These are phyloP conservation scores for Nissolia schottii DNA, from an alignment of 306 rosid genomes.

Conservation along the genomic window DNA sequence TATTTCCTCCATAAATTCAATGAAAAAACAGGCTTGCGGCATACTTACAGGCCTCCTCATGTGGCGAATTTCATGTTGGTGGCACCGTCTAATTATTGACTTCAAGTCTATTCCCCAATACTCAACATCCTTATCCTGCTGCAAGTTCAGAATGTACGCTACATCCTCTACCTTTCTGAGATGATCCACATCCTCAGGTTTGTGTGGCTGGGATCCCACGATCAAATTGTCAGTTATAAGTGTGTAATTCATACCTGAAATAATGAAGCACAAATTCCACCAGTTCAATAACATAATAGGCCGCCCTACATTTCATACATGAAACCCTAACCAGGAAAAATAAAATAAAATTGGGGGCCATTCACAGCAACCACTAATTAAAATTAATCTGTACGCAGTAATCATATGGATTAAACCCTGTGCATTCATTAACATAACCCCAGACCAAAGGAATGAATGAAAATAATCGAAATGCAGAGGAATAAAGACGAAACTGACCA, in stretches of 20 bases:
- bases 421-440: too few relatives aligned
- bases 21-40: background rate
- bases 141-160: slow-evolving; percentile 85
- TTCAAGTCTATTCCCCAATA: slow-evolving; percentile 81
- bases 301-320: background rate
- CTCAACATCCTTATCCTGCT: slow-evolving; percentile 83
- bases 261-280: slow-evolving; percentile 22
- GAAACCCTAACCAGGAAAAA: background rate
- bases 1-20: background rate
- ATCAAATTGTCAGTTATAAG: slow-evolving; percentile 68
- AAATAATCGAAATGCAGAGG: slow-evolving; percentile 1
- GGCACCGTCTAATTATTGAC: slow-evolving; percentile 50
- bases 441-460: background rate
- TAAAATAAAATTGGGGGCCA: background rate
- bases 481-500: slow-evolving; percentile 54
- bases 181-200: slow-evolving; percentile 75
- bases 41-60: slow-evolving; percentile 75
- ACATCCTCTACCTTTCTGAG: slow-evolving; percentile 72
- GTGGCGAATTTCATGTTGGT: slow-evolving; percentile 60
- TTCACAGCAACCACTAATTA: background rate
- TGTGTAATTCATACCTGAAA: slow-evolving; percentile 91
- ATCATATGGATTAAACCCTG: background rate
- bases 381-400: background rate
- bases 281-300: slow-evolving; percentile 4
- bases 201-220: slow-evolving; percentile 96